A percentile compares a stretch with the other conserved stretches of the same genome.
phyloP scores from a whole-genome alignment of 495 filamentous ascomycete genomes.

The Neurospora africana region DNA sequence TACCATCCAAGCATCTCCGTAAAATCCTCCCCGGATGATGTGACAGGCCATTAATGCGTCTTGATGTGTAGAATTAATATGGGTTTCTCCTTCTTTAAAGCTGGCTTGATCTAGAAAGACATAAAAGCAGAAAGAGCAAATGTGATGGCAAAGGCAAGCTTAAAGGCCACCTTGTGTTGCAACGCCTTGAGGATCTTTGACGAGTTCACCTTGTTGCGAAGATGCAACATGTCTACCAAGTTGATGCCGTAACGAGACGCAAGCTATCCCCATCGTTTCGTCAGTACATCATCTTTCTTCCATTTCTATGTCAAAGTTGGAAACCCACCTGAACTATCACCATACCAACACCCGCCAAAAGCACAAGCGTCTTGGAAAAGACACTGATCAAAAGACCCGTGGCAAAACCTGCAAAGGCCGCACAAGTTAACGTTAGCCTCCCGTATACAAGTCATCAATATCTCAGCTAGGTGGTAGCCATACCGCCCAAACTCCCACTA shows the following conservation, averaged over 20 bases:
- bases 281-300: neutral
- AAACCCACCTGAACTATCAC: conserved; percentile 57
- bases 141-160: conserved; percentile 63
- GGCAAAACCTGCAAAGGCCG: conserved; percentile 42
- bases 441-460: neutral
- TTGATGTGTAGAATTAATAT: neutral
- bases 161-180: conserved; percentile 61
- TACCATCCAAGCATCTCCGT: neutral
- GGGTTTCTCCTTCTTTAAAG: neutral
- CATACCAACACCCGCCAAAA: conserved; percentile 61
- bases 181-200: conserved; percentile 51
- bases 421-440: neutral
- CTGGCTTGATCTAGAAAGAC: conserved; percentile 35
- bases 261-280: conserved; percentile 34
- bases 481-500: conserved; percentile 56
- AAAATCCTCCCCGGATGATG: neutral
- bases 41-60: neutral
- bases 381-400: conserved; percentile 60
- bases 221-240: conserved; percentile 31
- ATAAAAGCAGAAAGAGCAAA: conserved; percentile 72
- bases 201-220: conserved; percentile 28
- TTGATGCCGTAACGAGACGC: conserved; percentile 66
- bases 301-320: neutral
- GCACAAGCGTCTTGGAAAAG: conserved; percentile 64
- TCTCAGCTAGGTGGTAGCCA: neutral